Evolutionary conservation across 441 rosid species (phyloP), one percentile per base, ranked within the genome.

Genomic region (Brassica balearica): DNA sequence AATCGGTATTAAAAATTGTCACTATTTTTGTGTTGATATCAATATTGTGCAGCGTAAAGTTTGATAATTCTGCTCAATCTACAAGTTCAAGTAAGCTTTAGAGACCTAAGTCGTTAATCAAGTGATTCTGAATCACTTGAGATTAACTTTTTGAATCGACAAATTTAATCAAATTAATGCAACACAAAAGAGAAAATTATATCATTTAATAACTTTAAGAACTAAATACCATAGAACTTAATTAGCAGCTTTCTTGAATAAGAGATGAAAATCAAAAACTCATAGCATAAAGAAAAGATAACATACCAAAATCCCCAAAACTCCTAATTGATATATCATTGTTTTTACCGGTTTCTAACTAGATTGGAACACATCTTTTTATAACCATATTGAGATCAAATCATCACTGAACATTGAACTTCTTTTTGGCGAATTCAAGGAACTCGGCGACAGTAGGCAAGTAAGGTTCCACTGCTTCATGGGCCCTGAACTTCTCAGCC

Each of bases 381-480:
- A n/a, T 4, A 8, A 51, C 36, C 55, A 77, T 43, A 5, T 8
- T 19, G 12, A 59, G 3, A 59, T 59, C 4, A 59, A 59, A 59
- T 20, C 25, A 56, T 68, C 74, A 71, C 36, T 77, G 1, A 64
- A 72, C 32, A 60, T 32, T 73, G 32, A 74, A 81, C 63, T 71
- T 73, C 62, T 41, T 34, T 68, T 75, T 72, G 2, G 80, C 81
- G 10, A 88, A 87, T 80, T 86, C 93, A 0, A 81, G 65, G 4
- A 90, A 88, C 82, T 88, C 88, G 0, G 81, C 83, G 0, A 88
- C 85, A 6, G 85, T 88, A 3, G 92, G 94, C 87, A 89, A 62
- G 17, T 91, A 83, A 69, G 77, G 90, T 41, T 85, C 87, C 6
- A 88, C 96, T 3, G 90, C 85, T 14, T 85, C 83, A 75, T 89